Conservation (phyloP, 495 filamentous ascomycete genomes). For the Trichoderma orchidacearum region DNA sequence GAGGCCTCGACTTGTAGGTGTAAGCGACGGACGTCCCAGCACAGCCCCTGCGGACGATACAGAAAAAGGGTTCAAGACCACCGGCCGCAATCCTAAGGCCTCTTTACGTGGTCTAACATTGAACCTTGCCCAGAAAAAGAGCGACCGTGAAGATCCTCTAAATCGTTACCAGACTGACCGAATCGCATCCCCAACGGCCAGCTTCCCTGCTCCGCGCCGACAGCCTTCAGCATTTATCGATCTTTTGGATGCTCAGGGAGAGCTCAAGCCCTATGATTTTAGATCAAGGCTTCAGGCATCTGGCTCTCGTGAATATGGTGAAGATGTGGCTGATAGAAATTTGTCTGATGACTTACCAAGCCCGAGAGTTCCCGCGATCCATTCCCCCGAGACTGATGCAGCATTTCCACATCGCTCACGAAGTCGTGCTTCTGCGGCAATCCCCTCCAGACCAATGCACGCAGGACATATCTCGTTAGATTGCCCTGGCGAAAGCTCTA, state of each 20-base stretch:
- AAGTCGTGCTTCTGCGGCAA: neutral
- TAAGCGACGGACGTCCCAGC: neutral
- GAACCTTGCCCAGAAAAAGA: neutral
- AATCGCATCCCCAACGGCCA: neutral
- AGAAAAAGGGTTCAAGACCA: neutral
- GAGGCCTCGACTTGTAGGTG: neutral
- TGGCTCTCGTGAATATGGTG: conserved; percentile 34
- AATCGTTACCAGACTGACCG: neutral
- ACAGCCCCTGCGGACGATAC: neutral
- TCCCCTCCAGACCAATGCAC: neutral
- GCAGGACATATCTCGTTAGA: neutral
- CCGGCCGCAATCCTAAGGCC: neutral
- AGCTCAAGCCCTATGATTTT: conserved; percentile 29
- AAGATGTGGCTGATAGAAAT: conserved; percentile 43
- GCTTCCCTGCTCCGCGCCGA: conserved; percentile 3
- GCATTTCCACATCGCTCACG: neutral
- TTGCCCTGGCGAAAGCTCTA: neutral
- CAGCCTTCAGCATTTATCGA: conserved; percentile 22
- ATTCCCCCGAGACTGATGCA: neutral
- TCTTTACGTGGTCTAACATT: neutral
- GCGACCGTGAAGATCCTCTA: neutral
- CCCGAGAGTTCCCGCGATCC: neutral
- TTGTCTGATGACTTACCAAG: conserved; percentile 7
- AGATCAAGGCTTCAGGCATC: conserved; percentile 28
- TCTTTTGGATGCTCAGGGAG: conserved; percentile 36